phyloP scores from a whole-genome alignment of 2,329 filamentous ascomycete genomes.

The Alternaria triticina region DNA sequence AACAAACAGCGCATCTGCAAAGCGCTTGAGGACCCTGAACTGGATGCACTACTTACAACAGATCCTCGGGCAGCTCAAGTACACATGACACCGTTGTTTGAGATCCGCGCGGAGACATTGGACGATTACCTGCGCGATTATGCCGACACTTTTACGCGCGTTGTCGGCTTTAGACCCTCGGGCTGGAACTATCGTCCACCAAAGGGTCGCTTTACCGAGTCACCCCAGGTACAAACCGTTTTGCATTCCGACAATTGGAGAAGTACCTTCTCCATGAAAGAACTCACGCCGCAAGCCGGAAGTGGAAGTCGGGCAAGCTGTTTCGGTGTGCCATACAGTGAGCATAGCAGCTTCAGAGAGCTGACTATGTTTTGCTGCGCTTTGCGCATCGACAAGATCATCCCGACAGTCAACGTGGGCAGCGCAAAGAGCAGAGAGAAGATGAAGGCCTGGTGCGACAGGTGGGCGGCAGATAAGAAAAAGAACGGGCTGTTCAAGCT shows the following conservation, averaged over 20 bases:
- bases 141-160: slow-evolving; percentile 80
- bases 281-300: slow-evolving; percentile 82
- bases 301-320: slow-evolving; percentile 83
- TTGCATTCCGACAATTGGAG: slow-evolving; percentile 76
- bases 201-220: slow-evolving; percentile 66
- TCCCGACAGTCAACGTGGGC: slow-evolving; percentile 91
- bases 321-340: slow-evolving; percentile 93
- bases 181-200: slow-evolving; percentile 92
- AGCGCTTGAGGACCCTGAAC: slow-evolving; percentile 84
- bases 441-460: slow-evolving; percentile 71
- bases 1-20: slow-evolving; percentile 83
- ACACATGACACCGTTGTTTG: slow-evolving; percentile 96
- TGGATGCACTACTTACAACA: slow-evolving; percentile 76
- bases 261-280: slow-evolving; percentile 71
- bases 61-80: slow-evolving; percentile 88
- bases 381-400: slow-evolving; percentile 83
- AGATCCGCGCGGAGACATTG: slow-evolving; percentile 89
- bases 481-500: slow-evolving; percentile 65
- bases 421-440: slow-evolving; percentile 67
- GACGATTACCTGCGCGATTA: slow-evolving; percentile 85
- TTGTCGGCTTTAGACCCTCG: slow-evolving; percentile 89
- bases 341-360: slow-evolving; percentile 95
- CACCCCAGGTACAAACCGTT: slow-evolving; percentile 68
- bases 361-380: slow-evolving; percentile 91
- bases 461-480: slow-evolving; percentile 67